Conservation (phyloP, 441 rosid genomes). For the Flueggea neowawraea region DNA sequence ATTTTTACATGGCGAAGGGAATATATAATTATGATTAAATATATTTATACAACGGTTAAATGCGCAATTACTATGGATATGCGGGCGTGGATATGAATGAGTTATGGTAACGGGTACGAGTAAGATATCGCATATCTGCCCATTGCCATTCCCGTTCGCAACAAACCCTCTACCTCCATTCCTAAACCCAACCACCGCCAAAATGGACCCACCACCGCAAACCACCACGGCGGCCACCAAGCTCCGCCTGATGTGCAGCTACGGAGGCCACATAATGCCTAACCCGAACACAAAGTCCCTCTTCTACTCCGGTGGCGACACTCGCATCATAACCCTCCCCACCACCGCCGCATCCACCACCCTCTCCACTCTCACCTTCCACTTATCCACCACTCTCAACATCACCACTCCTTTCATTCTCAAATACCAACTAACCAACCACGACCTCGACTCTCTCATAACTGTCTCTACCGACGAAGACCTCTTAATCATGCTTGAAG, state of each 20-base stretch:
- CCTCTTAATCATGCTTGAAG: constrained; percentile 57
- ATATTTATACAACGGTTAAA: too few species aligned
- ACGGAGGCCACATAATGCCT: constrained; percentile 54
- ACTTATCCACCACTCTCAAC: constrained; percentile 39
- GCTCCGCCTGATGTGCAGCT: constrained; percentile 72
- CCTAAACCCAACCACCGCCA: background rate
- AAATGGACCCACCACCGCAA: constrained; percentile 1
- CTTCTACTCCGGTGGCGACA: constrained; percentile 66
- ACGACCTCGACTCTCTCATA: constrained; percentile 63
- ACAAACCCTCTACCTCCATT: constrained; percentile 12
- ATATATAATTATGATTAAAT: too few species aligned
- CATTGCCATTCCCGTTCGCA: background rate
- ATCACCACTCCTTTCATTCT: constrained; percentile 35
- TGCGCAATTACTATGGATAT: too few species aligned
- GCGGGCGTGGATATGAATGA: too few species aligned
- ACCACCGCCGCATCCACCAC: constrained; percentile 27
- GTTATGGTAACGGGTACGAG: too few species aligned
- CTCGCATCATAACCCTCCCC: constrained; percentile 52
- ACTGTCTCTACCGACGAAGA: constrained; percentile 63
- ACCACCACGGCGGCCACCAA: constrained; percentile 17
- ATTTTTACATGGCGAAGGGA: too few species aligned
- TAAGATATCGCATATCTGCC: too few species aligned
- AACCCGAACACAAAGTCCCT: constrained; percentile 44
- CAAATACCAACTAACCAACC: constrained; percentile 63
- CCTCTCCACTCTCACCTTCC: constrained; percentile 35